These are phyloP conservation scores for Trypanosoma scelopori DNA, from an alignment of 208 protist species.

Conservation along the genomic window DNA sequence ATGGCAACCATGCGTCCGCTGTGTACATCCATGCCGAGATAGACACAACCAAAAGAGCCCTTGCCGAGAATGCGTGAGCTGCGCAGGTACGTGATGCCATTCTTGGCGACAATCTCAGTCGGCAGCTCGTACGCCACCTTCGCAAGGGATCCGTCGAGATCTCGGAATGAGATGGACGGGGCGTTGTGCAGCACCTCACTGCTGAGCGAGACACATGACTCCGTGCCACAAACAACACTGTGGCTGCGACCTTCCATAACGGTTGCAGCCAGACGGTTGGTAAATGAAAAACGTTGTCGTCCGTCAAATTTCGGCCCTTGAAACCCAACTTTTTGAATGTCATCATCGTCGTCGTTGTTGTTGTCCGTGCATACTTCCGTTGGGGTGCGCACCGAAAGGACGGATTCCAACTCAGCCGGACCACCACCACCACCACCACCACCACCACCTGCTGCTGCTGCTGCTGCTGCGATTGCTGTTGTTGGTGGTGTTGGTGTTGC, in stretches of 20 bases:
- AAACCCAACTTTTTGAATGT: not conserved
- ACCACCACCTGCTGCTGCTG: not conserved
- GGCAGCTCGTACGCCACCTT: conserved; percentile 33
- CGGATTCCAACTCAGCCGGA: not conserved
- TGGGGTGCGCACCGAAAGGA: conserved; percentile 11
- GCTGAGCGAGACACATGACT: conserved; percentile 18
- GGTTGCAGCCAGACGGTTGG: conserved; percentile 10
- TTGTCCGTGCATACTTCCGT: not conserved
- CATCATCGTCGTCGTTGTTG: not conserved
- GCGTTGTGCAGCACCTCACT: conserved; percentile 14
- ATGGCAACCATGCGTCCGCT: conserved; percentile 81
- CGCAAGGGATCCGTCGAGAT: conserved; percentile 16
- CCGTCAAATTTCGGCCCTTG: conserved; percentile 4
- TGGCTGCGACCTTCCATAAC: not conserved
- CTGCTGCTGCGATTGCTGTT: too few species aligned
- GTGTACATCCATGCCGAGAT: conserved; percentile 83
- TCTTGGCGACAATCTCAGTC: conserved; percentile 66
- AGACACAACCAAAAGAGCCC: conserved; percentile 86
- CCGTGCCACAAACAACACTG: conserved; percentile 8
- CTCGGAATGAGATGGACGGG: conserved; percentile 8
- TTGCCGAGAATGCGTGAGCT: conserved; percentile 80
- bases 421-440: not conserved
- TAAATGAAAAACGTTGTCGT: conserved; percentile 29
- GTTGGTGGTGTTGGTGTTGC: too few species aligned
- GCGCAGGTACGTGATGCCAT: conserved; percentile 70